Evolutionary conservation across 2,329 filamentous ascomycete genomes (phyloP).

Genomic region (Claviceps purpurea): DNA sequence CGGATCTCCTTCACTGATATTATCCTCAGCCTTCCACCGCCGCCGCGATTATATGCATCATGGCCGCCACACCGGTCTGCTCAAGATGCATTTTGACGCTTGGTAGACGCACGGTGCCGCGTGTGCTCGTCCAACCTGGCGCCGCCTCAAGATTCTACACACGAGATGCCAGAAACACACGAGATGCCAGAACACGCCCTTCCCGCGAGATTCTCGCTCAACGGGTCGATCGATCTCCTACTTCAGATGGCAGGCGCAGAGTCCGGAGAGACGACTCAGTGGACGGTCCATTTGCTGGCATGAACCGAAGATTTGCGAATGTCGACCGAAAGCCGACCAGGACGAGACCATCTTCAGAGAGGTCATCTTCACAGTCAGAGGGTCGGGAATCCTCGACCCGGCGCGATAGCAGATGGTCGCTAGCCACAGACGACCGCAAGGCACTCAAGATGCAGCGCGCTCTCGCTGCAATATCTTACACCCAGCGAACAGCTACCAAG

Average conservation of each 20-base stretch:
- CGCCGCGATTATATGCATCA: slow-evolving; percentile 3
- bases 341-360: slow-evolving; percentile 7
- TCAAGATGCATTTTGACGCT: slow-evolving; percentile 8
- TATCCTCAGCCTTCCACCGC: background rate
- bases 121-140: slow-evolving; percentile 17
- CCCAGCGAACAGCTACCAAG: slow-evolving; percentile 40
- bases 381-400: slow-evolving; percentile 11
- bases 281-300: slow-evolving; percentile 39
- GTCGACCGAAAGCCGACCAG: slow-evolving; percentile 15
- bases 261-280: slow-evolving; percentile 21
- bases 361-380: slow-evolving; percentile 7
- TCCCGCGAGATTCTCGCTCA: slow-evolving; percentile 48
- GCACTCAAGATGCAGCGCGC: slow-evolving; percentile 89
- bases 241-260: slow-evolving; percentile 20
- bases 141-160: slow-evolving; percentile 23
- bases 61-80: slow-evolving; percentile 10
- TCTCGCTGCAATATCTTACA: slow-evolving; percentile 64
- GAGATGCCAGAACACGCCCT: slow-evolving; percentile 24
- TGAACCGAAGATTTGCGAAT: slow-evolving; percentile 40
- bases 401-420: slow-evolving; percentile 22
- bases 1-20: background rate
- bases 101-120: slow-evolving; percentile 5
- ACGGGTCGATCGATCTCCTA: slow-evolving; percentile 30
- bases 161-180: slow-evolving; percentile 21
- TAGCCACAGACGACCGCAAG: slow-evolving; percentile 36